Conservation (phyloP, 1,284 basidiomycete species). For the Cryptococcus depauperatus region DNA sequence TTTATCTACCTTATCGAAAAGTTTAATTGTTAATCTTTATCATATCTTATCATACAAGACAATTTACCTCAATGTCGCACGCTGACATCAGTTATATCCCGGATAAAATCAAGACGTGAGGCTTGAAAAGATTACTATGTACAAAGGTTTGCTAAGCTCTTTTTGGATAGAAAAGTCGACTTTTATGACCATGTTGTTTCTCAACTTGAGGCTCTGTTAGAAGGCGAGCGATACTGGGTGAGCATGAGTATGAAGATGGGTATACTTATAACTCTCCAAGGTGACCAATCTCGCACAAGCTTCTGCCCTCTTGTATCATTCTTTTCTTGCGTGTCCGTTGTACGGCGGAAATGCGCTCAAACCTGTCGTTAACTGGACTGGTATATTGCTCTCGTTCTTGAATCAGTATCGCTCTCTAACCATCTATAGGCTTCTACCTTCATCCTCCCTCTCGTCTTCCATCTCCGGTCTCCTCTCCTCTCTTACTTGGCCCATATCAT, state of each 20-base stretch:
- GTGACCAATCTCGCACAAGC: conserved; percentile 78
- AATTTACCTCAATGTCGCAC: conserved; percentile 59
- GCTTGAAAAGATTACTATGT: not conserved
- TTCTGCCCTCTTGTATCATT: conserved; percentile 67
- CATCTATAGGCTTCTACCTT: conserved; percentile 67
- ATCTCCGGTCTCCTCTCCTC: conserved; percentile 35
- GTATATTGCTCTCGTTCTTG: no score
- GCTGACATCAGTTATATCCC: conserved; percentile 71
- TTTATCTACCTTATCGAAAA: not conserved
- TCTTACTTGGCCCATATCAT: conserved; percentile 74
- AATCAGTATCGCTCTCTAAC: not conserved
- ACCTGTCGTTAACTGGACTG: conserved; percentile 77
- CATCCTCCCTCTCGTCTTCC: conserved; percentile 52
- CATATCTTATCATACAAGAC: not conserved
- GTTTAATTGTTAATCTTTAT: not conserved
- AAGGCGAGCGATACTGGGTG: conserved; percentile 69
- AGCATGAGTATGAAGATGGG: conserved; percentile 4
- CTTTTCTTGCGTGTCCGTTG: conserved; percentile 56
- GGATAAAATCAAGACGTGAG: conserved; percentile 52
- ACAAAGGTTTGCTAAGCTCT: not conserved
- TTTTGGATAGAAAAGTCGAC: conserved; percentile 50
- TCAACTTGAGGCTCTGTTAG: conserved; percentile 58
- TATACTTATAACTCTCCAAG: no score
- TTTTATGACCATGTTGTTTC: conserved; percentile 68
- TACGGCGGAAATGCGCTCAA: conserved; percentile 54